Evolutionary conservation across 2,329 filamentous ascomycete species (phyloP), one percentile per base, ranked within the genome.

Genomic region (Calonectria hawksworthii): DNA sequence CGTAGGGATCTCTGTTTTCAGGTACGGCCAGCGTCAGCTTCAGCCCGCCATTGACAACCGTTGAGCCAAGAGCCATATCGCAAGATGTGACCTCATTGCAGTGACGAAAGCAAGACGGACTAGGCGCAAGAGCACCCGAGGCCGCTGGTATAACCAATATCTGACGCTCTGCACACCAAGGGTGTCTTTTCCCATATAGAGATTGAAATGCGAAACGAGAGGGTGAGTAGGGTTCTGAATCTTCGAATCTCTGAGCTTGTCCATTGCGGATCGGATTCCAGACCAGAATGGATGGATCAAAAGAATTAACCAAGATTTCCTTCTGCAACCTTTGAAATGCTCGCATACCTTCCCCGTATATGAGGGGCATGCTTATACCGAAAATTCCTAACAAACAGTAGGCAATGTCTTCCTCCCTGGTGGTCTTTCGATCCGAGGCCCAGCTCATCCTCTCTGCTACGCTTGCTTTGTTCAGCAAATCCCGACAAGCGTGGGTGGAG

Each of bases 361-460:
- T 9, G 3, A 66, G 28, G 2, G 63, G 63, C 63, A 66, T 66
- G 44, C 34, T 51, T 21, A 66, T 28, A 18, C 28, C 63, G 14
- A 66, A 66, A 14, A 66, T 23, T 8, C 63, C 63, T 21, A 66
- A 34, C 41, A 66, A 21, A 28, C 41, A 51, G 50, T 66, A 66
- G 63, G 63, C 63, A 11, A 34, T 51, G 10, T 51, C 63, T 34
- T 66, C 44, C 8, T 32, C 9, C 10, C 10, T 10, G 32, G 47
- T 68, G 32, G 66, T 59, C 18, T 6, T 28, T 14, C 66, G 36
- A 10, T 26, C 13, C 18, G 66, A 36, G 7, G 51, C 51, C 66
- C 51, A 68, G 10, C 23, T 44, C 66, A 68, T 68, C 34, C 52
- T 68, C 23, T 44, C 14, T 21, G 65, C 65, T 3, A 54, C 52